phyloP scores from a whole-genome alignment of 257 asterid genomes.

The Leonotis leonurus region DNA sequence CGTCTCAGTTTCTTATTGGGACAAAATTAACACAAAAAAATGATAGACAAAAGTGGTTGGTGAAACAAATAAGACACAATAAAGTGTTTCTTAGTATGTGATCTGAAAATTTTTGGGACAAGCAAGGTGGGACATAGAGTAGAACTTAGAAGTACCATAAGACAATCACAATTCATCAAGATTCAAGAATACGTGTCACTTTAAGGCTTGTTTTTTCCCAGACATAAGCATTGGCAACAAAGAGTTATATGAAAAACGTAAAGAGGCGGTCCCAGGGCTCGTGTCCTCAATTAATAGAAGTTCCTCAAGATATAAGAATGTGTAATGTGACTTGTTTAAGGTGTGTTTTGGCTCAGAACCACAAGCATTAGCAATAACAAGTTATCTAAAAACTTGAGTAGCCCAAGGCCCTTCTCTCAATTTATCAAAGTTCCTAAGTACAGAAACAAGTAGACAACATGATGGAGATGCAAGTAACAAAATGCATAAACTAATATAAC shows the following conservation, averaged over 20 bases:
- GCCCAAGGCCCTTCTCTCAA: not conserved
- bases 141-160: no score
- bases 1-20: no score
- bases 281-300: not conserved
- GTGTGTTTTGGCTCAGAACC: no score
- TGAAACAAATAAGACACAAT: no score
- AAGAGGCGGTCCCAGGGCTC: not conserved
- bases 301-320: not conserved
- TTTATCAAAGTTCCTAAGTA: not conserved
- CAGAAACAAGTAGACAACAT: not conserved
- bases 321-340: no score
- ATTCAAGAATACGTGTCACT: not conserved
- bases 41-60: no score
- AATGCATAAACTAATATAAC: not conserved
- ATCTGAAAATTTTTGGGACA: no score
- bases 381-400: no score
- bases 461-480: not conserved
- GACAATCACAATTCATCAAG: not conserved
- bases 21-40: no score
- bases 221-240: not conserved
- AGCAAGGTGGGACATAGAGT: no score
- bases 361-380: no score
- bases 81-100: no score
- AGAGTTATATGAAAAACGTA: not conserved
- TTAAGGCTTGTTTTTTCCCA: not conserved